Base-by-base conservation (phyloP, 1,284 basidiomycete species). In the Agaricales sp. region DNA sequence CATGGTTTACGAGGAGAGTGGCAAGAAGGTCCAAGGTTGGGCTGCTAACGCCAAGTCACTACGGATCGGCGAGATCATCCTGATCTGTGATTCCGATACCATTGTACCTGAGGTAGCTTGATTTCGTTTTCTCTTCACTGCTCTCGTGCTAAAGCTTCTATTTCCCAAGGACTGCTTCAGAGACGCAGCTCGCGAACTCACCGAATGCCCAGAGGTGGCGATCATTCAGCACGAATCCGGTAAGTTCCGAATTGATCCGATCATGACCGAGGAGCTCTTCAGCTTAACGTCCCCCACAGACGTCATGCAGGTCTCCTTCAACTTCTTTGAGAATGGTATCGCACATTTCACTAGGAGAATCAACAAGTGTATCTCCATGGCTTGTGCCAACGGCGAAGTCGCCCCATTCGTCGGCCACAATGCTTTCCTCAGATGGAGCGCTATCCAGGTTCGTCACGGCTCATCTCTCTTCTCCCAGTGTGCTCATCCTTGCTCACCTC, bases 321-420 rank as follows among this genome's bases (percentile, higher is more conserved):
- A 82, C 63, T 87, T 81, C 64, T 87, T 87, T 58, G 84, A 87
- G 62, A 87, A 86, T 55, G 85, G 85, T 4, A 82, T 92, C 53
- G 74, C 86, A 1, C 82, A 82, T 64, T 92, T 92, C 67, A 90
- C 87, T 1, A 75, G 80, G 6, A 70, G 41, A 11, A 43, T 80
- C 62, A 77, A 81, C 57, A 63, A 67, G 53, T 70, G 66, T 54
- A 82, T 82, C 48, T 74, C 77, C 0, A 70, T 77, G 75, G 68
- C 70, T 39, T 73, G 70, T 48, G 74, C 68, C 13, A 80, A 78
- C 56, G 88, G 86, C 41, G 87, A 90, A 64, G 78, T 85, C 22
- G 85, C 89, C 0, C 88, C 88, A 1, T 92, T 92, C 58, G 86
- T 92, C 53, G 90, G 90, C 0, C 90, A 92, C 64, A 92, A 92